Evolutionary conservation across 2,329 filamentous ascomycete genomes (phyloP), one percentile per base, ranked within the genome.

Genomic region (Cytospora leucostoma): DNA sequence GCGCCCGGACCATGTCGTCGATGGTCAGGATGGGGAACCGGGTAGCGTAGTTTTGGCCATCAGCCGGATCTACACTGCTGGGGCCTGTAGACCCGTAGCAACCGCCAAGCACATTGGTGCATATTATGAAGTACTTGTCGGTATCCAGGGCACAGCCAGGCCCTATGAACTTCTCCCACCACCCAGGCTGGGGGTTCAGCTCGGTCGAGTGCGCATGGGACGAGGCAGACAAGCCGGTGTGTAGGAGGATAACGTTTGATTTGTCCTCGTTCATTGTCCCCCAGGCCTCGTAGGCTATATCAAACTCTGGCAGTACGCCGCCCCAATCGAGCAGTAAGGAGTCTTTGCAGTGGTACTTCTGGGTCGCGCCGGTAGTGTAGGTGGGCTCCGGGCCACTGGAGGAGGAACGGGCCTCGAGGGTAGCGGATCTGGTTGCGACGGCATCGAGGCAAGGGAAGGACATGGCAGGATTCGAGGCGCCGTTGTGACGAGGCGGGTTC

Each of bases 151-250:
- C 90, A 21, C 84, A 84, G 0, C 91, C 92, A 0, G 93, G 90
- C 0, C 95, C 95, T 71, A 99, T 98, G 74, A 99, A 99, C 75
- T 90, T 94, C 77, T 99, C 95, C 95, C 95, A 99, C 95, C 95
- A 99, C 4, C 95, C 95, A 0, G 93, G 90, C 74, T 93, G 90
- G 0, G 91, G 85, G 74, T 99, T 99, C 11, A 82, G 80, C 59
- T 85, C 82, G n/a, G 94, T 98, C 63, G 93, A 97, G 73, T 93
- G 93, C 2, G 95, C 95, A 77, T 99, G 95, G 63, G 93, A 98
- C 7, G 93, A 97, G n/a, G 95, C 95, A 0, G 93, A 97, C 6
- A 99, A 83, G 10, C 95, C 95, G 0, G 95, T 99, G 74, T 98
- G 93, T 2, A 99, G 79, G 10, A 99, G 83, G 66, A 99, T 95